A percentile compares a stretch with the other conserved stretches of the same genome.
These are phyloP conservation scores for Entomortierella beljakovae DNA, from an alignment of 192 early-diverging fungal genomes.

Conservation along the genomic window DNA sequence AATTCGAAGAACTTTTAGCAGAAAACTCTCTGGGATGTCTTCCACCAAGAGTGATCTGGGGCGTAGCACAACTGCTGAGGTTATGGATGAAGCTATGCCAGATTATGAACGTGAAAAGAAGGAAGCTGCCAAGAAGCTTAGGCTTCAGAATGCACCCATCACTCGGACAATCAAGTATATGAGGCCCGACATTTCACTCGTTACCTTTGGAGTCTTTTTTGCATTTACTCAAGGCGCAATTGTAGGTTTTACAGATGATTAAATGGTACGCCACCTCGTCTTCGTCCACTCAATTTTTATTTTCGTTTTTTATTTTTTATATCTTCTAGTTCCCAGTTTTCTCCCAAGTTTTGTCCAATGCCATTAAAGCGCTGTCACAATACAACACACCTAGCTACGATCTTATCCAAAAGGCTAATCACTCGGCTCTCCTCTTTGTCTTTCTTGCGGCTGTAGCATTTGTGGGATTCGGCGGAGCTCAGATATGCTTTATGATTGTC, in stretches of 20 bases:
- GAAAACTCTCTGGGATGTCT: no score
- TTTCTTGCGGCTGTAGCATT: conserved; percentile 42
- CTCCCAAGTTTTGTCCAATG: conserved; percentile 68
- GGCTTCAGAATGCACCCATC: conserved; percentile 46
- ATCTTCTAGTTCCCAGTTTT: conserved; percentile 81
- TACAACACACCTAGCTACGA: conserved; percentile 42
- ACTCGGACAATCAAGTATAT: conserved; percentile 26
- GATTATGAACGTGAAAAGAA: conserved; percentile 43
- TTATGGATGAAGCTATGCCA: conserved; percentile 8
- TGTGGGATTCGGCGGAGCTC: conserved; percentile 28
- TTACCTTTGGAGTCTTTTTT: conserved; percentile 63
- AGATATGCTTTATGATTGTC: conserved; percentile 66
- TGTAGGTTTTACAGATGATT: no score
- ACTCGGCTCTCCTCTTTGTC: conserved; percentile 41
- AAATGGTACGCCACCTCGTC: no score
- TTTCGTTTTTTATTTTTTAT: no score
- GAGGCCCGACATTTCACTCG: conserved; percentile 3
- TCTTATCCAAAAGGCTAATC: conserved; percentile 34
- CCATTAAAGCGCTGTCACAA: conserved; percentile 41
- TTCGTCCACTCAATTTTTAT: no score
- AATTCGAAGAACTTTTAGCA: conserved; percentile 25
- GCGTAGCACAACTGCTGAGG: conserved; percentile 32
- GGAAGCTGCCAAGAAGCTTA: conserved; percentile 36
- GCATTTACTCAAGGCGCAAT: conserved; percentile 70
- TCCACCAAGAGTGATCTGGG: conserved; percentile 29